Evolutionary conservation across 2,329 filamentous ascomycete genomes (phyloP), one percentile per base, ranked within the genome.

Genomic region (Neofusicoccum parvum): DNA sequence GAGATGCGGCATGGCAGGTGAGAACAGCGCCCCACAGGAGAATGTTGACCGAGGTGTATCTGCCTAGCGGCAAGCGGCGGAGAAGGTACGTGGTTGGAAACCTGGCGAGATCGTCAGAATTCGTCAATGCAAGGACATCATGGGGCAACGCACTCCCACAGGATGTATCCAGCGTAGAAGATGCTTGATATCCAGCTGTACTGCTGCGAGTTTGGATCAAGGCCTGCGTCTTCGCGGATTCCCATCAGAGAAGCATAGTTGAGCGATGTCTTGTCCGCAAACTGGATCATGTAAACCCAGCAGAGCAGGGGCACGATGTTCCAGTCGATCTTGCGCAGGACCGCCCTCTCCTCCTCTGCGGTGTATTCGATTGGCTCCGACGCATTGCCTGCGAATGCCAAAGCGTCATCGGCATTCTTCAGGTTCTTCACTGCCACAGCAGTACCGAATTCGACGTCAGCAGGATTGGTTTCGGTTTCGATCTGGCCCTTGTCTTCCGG

Each of bases 201-300:
- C 66, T 89, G 81, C 60, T 85, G 79, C 12, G 85, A 86, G 9
- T 82, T 76, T 36, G 36, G 36, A 15, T 43, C 53, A 1, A 90
- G 82, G 41, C 82, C 72, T 0, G 86, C 83, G 71, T 88, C 85
- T 63, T 87, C 78, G 32, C 87, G 83, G 7, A 90, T 79, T 1
- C 87, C 87, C 68, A 89, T 89, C 7, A 89, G 84, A 0, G 87
- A 88, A 2, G 86, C 86, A 70, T 89, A 89, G 1, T 77, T 80
- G 0, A 89, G 78, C 0, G 85, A 87, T 0, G 86, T 83, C 73
- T 90, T 90, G 76, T 89, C 87, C 5, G 88, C 79, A 14, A 82
- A 83, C 68, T 89, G 87, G 0, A 89, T 80, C 70, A 86, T 88
- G 74, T 89, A 90, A 17, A 88, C 85, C 5, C 80, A 80, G 10